Conservation (phyloP, 2,329 filamentous ascomycete genomes). For the Colletotrichum chlorophyti region DNA sequence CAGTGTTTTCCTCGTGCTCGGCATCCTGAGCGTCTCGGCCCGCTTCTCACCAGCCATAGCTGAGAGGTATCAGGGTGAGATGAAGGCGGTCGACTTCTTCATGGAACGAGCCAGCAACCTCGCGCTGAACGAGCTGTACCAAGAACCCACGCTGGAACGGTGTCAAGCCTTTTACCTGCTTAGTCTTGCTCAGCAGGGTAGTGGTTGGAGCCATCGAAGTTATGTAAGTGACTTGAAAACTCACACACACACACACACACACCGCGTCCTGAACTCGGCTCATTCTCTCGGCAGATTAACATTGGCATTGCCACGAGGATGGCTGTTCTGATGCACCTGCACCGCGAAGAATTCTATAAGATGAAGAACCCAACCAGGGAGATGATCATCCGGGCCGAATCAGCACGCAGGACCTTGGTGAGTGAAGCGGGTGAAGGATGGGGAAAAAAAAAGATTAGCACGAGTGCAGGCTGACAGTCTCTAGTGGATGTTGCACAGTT, state of each 20-base stretch:
- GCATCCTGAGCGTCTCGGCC: constrained; percentile 63
- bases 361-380: constrained; percentile 48
- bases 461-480: constrained; percentile 3
- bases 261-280: constrained; percentile 32
- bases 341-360: constrained; percentile 62
- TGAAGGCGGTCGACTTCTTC: constrained; percentile 59
- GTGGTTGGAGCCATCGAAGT: constrained; percentile 58
- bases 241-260: too few relatives aligned
- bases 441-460: too few relatives aligned
- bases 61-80: constrained; percentile 55
- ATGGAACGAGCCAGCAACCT: constrained; percentile 57
- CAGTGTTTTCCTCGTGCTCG: constrained; percentile 61
- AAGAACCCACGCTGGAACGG: constrained; percentile 58
- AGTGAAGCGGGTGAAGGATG: constrained; percentile 32
- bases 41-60: constrained; percentile 58
- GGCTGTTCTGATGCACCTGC: constrained; percentile 61
- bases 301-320: constrained; percentile 63
- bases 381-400: constrained; percentile 57
- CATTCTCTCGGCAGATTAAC: constrained; percentile 53
- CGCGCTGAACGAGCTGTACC: constrained; percentile 57
- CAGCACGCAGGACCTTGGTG: constrained; percentile 63
- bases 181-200: constrained; percentile 65
- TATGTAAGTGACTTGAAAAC: constrained; percentile 50
- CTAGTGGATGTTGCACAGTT: constrained; percentile 65
- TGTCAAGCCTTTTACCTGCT: constrained; percentile 66